These are phyloP conservation scores for Candida maris DNA, from an alignment of 805 yeast genomes.

Conservation along the genomic window DNA sequence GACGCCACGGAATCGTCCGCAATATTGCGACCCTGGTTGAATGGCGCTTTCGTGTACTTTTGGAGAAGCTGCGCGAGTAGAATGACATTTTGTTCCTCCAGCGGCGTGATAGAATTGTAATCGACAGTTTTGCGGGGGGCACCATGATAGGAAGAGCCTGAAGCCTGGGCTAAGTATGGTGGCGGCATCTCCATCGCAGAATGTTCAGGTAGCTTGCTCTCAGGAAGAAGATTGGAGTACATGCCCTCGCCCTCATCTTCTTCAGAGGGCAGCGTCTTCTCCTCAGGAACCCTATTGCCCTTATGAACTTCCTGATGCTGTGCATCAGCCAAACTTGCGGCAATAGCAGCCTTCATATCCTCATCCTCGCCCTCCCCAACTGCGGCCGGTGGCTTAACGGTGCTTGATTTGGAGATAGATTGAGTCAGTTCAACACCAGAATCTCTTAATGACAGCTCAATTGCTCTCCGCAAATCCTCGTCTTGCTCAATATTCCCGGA, in stretches of 20 bases:
- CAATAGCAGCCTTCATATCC: slow-evolving; percentile 91
- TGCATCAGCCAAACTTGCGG: slow-evolving; percentile 79
- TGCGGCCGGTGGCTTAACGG: slow-evolving; percentile 4
- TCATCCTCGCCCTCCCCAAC: slow-evolving; percentile 56
- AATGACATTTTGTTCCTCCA: slow-evolving; percentile 68
- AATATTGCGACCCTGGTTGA: slow-evolving; percentile 27
- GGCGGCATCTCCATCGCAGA: not conserved
- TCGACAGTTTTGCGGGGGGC: slow-evolving; percentile 1
- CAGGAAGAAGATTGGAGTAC: slow-evolving; percentile 26
- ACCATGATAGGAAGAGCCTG: not conserved
- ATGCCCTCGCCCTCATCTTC: slow-evolving; percentile 23
- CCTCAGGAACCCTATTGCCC: not conserved
- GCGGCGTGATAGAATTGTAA: slow-evolving; percentile 41
- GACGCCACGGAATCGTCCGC: slow-evolving; percentile 48
- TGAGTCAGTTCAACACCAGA: slow-evolving; percentile 16
- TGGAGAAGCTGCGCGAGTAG: slow-evolving; percentile 67
- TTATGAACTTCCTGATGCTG: slow-evolving; percentile 29
- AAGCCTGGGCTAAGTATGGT: not conserved
- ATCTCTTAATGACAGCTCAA: slow-evolving; percentile 74
- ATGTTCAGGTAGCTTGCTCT: not conserved
- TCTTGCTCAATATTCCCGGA: slow-evolving; percentile 52
- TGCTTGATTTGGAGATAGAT: not conserved
- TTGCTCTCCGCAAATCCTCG: slow-evolving; percentile 73
- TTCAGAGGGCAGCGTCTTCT: slow-evolving; percentile 2
- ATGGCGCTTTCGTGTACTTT: slow-evolving; percentile 44